A percentile compares a stretch with the other conserved stretches of the same genome.
Conservation (phyloP, 768 basidiomycete species). For the Mycena indigotica region DNA sequence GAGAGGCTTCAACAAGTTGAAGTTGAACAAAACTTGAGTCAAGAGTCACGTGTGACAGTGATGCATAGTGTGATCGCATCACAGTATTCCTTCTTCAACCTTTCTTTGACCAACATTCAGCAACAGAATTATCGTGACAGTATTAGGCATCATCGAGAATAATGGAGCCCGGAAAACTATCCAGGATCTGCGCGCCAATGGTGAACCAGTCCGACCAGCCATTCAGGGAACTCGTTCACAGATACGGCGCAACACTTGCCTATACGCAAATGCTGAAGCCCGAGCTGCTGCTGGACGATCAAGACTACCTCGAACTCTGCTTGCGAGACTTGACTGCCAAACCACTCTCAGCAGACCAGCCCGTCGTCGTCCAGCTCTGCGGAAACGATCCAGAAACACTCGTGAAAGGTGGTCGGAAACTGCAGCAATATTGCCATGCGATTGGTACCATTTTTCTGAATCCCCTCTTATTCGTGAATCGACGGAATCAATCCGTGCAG, state of each 20-base stretch:
- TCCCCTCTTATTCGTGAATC: not conserved
- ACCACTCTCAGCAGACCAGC: constrained; percentile 33
- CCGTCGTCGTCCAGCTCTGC: constrained; percentile 73
- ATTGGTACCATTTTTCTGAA: constrained; percentile 52
- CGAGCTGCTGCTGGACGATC: constrained; percentile 60
- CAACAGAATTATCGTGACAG: too few relatives aligned
- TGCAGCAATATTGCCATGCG: constrained; percentile 65
- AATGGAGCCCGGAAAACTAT: constrained; percentile 27
- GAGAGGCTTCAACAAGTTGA: too few relatives aligned
- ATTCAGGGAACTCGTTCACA: constrained; percentile 62
- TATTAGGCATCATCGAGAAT: not conserved
- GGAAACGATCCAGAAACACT: constrained; percentile 69
- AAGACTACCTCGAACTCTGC: constrained; percentile 65
- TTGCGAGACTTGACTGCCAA: constrained; percentile 52
- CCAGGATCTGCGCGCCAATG: constrained; percentile 70
- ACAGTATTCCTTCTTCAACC: too few relatives aligned
- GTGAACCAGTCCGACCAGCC: constrained; percentile 80
- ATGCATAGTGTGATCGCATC: too few relatives aligned
- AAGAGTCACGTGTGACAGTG: too few relatives aligned
- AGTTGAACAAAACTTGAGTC: too few relatives aligned
- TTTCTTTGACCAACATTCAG: too few relatives aligned
- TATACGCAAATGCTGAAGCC: constrained; percentile 82
- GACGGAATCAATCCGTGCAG: constrained; percentile 44
- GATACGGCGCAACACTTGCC: constrained; percentile 64
- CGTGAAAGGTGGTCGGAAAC: constrained; percentile 58